Evolutionary conservation across 2,329 filamentous ascomycete species (phyloP).

Genomic region (Parastagonospora nodorum): DNA sequence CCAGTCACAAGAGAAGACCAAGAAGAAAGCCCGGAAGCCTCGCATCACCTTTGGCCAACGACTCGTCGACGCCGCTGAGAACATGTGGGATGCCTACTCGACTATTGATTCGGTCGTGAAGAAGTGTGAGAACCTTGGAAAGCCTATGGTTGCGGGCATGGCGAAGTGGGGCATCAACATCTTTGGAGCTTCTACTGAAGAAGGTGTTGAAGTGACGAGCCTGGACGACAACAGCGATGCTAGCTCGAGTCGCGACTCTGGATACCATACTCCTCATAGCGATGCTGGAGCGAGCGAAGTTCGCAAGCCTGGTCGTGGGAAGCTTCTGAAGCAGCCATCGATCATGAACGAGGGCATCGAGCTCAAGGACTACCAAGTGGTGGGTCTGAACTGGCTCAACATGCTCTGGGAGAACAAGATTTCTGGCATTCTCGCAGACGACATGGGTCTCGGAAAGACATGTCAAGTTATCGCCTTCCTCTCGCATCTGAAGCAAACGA

Average conservation of each 20-base stretch:
- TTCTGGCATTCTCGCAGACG: constrained; percentile 91
- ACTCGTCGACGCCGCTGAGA: constrained; percentile 68
- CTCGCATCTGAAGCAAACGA: constrained; percentile 73
- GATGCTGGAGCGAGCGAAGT: constrained; percentile 56
- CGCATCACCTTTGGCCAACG: constrained; percentile 66
- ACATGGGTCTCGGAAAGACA: constrained; percentile 95
- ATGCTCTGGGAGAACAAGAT: constrained; percentile 79
- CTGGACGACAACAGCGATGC: constrained; percentile 52
- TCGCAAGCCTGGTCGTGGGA: constrained; percentile 43
- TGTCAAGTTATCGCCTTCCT: constrained; percentile 95
- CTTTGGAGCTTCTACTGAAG: constrained; percentile 63
- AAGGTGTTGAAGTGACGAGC: constrained; percentile 65
- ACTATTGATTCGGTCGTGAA: constrained; percentile 83
- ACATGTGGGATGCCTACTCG: constrained; percentile 79
- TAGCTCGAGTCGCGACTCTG: constrained; percentile 63
- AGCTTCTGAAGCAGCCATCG: constrained; percentile 69
- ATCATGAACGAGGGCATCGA: constrained; percentile 76
- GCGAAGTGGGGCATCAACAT: constrained; percentile 70
- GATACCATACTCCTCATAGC: constrained; percentile 65
- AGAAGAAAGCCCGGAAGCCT: constrained; percentile 42
- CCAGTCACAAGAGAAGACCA: constrained; percentile 33
- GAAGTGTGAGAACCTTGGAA: constrained; percentile 74
- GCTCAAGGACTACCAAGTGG: constrained; percentile 92
- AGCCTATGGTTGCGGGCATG: constrained; percentile 68
- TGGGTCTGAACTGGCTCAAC: constrained; percentile 92